Conservation (phyloP, 2,329 filamentous ascomycete genomes). For the Aspergillus tamarii region DNA sequence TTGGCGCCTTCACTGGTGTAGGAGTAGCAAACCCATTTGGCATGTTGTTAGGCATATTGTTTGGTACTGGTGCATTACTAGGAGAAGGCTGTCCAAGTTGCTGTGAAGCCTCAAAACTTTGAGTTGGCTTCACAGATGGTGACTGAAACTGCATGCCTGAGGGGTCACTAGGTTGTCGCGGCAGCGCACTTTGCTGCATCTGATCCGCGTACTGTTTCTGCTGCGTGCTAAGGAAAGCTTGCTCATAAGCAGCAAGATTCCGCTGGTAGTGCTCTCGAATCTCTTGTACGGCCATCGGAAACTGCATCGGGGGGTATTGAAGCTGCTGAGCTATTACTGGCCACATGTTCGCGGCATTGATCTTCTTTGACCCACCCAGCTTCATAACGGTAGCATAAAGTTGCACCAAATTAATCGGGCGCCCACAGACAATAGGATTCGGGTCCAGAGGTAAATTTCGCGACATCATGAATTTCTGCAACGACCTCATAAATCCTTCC, state of each 20-base stretch:
- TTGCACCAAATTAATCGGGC: constrained; percentile 72
- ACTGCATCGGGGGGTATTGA: constrained; percentile 62
- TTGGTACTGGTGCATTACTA: constrained; percentile 31
- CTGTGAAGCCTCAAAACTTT: constrained; percentile 48
- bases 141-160: constrained; percentile 49
- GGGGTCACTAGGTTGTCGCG: constrained; percentile 40
- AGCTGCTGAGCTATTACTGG: constrained; percentile 68
- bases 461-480: constrained; percentile 76
- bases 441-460: constrained; percentile 74
- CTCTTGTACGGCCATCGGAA: constrained; percentile 69
- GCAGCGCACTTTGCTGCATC: constrained; percentile 47
- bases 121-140: constrained; percentile 52
- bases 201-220: constrained; percentile 49
- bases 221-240: constrained; percentile 48
- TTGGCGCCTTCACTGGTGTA: constrained; percentile 38
- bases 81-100: constrained; percentile 39
- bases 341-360: constrained; percentile 75
- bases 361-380: constrained; percentile 74
- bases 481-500: constrained; percentile 74
- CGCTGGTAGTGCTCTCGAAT: constrained; percentile 73
- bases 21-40: constrained; percentile 46
- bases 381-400: constrained; percentile 79
- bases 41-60: constrained; percentile 34
- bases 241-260: constrained; percentile 77
- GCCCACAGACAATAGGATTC: constrained; percentile 73